Evolutionary conservation across 495 filamentous ascomycete genomes (phyloP), one percentile per base, ranked within the genome.

Genomic region (Penicilliopsis zonata): DNA sequence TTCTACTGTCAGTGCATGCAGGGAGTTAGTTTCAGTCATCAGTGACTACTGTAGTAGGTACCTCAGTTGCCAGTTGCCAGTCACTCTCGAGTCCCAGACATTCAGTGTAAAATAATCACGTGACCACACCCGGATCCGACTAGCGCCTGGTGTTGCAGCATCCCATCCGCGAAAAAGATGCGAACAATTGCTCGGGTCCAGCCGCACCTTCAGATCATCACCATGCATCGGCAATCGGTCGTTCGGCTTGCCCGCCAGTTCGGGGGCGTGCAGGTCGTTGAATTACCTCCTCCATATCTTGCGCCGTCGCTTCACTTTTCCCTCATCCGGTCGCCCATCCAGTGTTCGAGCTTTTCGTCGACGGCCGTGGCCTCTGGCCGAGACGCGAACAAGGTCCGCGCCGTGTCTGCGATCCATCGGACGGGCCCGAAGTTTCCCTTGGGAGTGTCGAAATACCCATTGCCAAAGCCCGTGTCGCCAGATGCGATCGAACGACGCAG

Each of bases 381-480:
- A 37, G 62, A 66, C 43, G 35, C 57, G 39, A 67, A 42, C 56
- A 57, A 56, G 41, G 41, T 38, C 25, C 85, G 90, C 30, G 90
- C 86, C 4, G 73, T 95, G 24, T 88, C 82, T 14, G 76, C 78
- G 16, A 56, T 92, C 34, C 77, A 81, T 34, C 67, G 78, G 13
- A 86, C 79, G 15, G 85, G 84, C n/a, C 74, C 76, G 1, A 73
- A 74, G 38, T 70, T 76, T 44, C 72, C 70, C 21, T 61, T 86
- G 33, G 74, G 72, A 18, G 71, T 83, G 17, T 74, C 71, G 28
- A 80, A 80, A 52, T 69, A 78, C 37, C 64, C 73, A 26, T 59
- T 94, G 35, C 90, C 90, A 9, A 57, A 72, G 46, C 90, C 90
- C 7, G 76, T 80, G 7, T 47, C 59, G 41, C 28, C 41, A 34